These are phyloP conservation scores for Diaporthe sp. DNA, from an alignment of 2,329 filamentous ascomycete genomes.

Conservation along the genomic window DNA sequence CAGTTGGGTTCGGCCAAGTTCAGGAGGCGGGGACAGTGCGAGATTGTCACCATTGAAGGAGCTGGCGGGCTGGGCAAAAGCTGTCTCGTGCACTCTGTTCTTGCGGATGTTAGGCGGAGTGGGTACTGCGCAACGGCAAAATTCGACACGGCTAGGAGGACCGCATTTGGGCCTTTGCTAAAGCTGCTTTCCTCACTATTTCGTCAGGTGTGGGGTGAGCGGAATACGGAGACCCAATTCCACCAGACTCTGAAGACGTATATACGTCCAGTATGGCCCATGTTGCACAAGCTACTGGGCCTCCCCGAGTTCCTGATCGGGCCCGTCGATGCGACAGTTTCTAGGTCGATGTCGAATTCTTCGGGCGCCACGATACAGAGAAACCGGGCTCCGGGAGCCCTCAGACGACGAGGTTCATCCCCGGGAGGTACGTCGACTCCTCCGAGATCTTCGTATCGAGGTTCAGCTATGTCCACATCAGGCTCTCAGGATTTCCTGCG, in stretches of 20 bases:
- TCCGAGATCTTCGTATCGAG: conserved; percentile 55
- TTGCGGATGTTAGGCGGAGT: conserved; percentile 71
- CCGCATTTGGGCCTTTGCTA: conserved; percentile 74
- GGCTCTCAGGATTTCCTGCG: conserved; percentile 73
- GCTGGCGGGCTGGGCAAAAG: conserved; percentile 76
- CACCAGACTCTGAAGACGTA: conserved; percentile 74
- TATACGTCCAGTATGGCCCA: conserved; percentile 74
- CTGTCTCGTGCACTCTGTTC: conserved; percentile 73
- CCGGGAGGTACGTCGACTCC: conserved; percentile 52
- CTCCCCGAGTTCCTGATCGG: conserved; percentile 79
- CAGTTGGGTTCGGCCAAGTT: conserved; percentile 72
- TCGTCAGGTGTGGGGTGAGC: conserved; percentile 77
- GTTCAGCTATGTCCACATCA: conserved; percentile 58
- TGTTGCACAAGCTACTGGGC: conserved; percentile 72
- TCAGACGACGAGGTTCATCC: conserved; percentile 64
- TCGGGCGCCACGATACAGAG: conserved; percentile 51
- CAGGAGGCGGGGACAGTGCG: conserved; percentile 72
- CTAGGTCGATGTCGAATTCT: conserved; percentile 54
- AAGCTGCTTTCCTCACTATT: conserved; percentile 77
- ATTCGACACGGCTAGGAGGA: conserved; percentile 73
- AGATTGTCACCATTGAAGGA: conserved; percentile 73
- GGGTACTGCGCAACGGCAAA: conserved; percentile 78
- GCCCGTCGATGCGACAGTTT: conserved; percentile 55
- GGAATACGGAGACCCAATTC: conserved; percentile 74
- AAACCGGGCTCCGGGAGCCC: conserved; percentile 35